Base-by-base conservation (phyloP, 768 basidiomycete genomes). In the Mycena crocata region DNA sequence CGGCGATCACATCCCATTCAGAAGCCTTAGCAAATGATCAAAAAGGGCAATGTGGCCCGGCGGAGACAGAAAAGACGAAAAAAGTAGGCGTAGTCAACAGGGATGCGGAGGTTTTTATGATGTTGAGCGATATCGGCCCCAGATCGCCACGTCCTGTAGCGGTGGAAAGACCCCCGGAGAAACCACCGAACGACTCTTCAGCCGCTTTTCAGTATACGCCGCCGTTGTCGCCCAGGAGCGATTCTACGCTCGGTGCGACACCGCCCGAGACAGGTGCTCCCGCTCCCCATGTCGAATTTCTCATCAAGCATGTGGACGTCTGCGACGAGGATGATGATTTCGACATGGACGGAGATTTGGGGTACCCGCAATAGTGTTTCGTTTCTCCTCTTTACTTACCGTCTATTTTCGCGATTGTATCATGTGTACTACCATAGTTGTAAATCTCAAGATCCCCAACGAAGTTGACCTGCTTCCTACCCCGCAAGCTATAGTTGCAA, bases 201-300 rank as follows among this genome's bases (percentile, higher is more conserved):
- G 21, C 32, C 51, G 3, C n/a, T 13, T 1, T 23, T 17, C 55
- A 37, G 14, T 67, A 67, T 37, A 57, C 66, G 40, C 66, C 66
- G 48, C 45, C 59, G 21, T 14, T 39, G 19, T 67, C 66, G 12
- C 60, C 66, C 23, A 37, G 9, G 23, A 67, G 66, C 56, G 60
- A 67, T 35, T 62, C 60, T 8, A 57, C 66, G 13, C 54, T 67
- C 42, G 59, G 59, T 19, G 40, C 48, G 19, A 50, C 55, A 26
- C 46, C 55, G 26, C 39, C 59, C 21, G n/a, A 17, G 34, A 19
- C 10, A 19, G 24, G 2, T 48, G 31, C 50, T 28, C 9, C 34
- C 42, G 9, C 57, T 60, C 35, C 10, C 26, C n/a, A 28, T 55
- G 21, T 28, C 28, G 42, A 19, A 21, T 24, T 21, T 44, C 49